A percentile compares a stretch with the other conserved stretches of the same genome.
Conservation (phyloP, 768 basidiomycete species). For the Sporobolomyces roseus region DNA sequence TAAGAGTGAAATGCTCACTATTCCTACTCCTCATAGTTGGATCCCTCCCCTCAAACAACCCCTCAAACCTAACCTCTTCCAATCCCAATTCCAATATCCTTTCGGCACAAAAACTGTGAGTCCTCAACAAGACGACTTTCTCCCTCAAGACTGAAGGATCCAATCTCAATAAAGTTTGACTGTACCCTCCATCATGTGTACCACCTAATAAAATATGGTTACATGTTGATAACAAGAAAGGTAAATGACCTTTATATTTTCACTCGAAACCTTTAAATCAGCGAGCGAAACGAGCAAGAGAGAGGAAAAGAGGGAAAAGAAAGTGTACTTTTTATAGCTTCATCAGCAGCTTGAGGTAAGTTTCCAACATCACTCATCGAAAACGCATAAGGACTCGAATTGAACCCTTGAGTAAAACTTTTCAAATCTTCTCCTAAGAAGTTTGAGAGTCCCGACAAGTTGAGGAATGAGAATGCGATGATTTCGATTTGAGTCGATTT, state of each 20-base stretch:
- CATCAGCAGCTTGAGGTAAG: not conserved
- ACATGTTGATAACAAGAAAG: conserved; percentile 14
- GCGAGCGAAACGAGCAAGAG: no score
- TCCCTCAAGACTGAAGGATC: not conserved
- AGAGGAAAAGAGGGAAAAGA: no score
- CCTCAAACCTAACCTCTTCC: conserved; percentile 9
- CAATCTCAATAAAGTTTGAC: not conserved
- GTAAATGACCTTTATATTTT: no score
- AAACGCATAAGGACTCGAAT: not conserved
- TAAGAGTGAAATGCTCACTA: no score
- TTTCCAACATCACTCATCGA: conserved; percentile 12
- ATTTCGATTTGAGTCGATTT: not conserved
- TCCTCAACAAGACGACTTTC: conserved; percentile 6
- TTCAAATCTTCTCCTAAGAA: not conserved
- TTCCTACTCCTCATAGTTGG: not conserved
- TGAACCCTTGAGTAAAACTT: conserved; percentile 24
- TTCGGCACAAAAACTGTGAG: not conserved
- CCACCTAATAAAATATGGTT: conserved; percentile 7
- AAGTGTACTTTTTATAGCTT: conserved; percentile 28
- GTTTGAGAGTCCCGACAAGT: not conserved
- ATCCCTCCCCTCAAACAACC: conserved; percentile 1
- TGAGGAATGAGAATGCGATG: conserved; percentile 11
- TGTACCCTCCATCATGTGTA: not conserved
- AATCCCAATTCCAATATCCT: conserved; percentile 11
- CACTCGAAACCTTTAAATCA: no score